Base-by-base conservation (phyloP, 257 asterid genomes). In the Scutellaria barbata region DNA sequence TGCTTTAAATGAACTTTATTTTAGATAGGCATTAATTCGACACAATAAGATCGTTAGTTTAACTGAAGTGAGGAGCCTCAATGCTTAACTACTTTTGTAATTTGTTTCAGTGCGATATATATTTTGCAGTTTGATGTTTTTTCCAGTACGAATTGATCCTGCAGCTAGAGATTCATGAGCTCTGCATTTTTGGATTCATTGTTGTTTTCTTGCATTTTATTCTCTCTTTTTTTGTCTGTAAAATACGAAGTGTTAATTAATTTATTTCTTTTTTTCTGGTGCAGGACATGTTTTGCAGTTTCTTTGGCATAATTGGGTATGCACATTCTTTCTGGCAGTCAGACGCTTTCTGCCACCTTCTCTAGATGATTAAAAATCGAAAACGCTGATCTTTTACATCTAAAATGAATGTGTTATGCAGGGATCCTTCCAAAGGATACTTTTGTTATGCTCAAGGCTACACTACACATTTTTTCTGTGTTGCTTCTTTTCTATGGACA, bases 261-360 rank as follows among this genome's bases (percentile, higher is more conserved):
- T 75, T 14, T 22, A n/a, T 46, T 79, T 30, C 5, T 4, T 51
- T 9, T 13, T 68, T 76, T 69, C 48, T 75, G 77, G 62, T 77
- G 81, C 96, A 95, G 99, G 99, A 95, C 82, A 85, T 95, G 99
- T 77, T 89, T 78, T 95, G 90, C 90, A 95, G 99, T 81, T 95
- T 95, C 90, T 95, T 95, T 83, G 76, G 97, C 87, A 95, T 95
- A 77, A 80, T 92, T 53, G 98, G 98, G 99, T 95, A 87, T 43
- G 88, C 12, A 30, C 46, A 1, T 22, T 55, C 66, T 42, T 8
- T 73, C 12, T 71, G 53, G 68, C 57, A 39, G 50, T 48, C 62
- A 18, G 40, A 59, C 73, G 59, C 37, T 67, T 61, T 55, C 30
- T 10, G 41, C 71, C 57, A 60, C 43, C 63, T 60, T 73, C 55